Evolutionary conservation across 2,329 filamentous ascomycete genomes (phyloP), one percentile per base, ranked within the genome.

Genomic region (Truncatella angustata): DNA sequence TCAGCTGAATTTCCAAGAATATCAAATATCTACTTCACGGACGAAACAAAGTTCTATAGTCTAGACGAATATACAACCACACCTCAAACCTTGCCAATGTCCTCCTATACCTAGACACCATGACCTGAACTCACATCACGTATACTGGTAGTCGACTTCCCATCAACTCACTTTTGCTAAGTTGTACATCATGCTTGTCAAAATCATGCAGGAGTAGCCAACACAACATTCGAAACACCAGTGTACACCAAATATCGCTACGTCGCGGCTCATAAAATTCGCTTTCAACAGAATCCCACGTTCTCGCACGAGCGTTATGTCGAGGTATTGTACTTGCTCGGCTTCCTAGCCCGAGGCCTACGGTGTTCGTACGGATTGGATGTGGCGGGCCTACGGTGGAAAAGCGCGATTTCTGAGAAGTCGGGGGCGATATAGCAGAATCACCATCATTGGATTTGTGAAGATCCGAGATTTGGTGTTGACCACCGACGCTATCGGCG

Each of bases 191-290:
- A 53, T 73, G 70, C 60, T 77, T 78, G 61, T 80, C 70, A 49
- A 83, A 82, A 57, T 83, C 78, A 58, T 84, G 79, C 54, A 83
- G 64, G 65, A 78, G 70, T 49, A 82, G 63, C 81, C 79, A 82
- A 60, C 79, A 82, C 21, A 82, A 69, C 80, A 82, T 83, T 23
- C 79, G 67, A 55, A 82, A 79, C 4, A 82, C 70, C 16, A 83
- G 65, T 6, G 74, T 76, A 57, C 77, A 78, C 79, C 79, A 82
- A n/a, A 81, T 73, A 6, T 73, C 70, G n/a, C 61, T 61, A 1
- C 63, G 63, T 20, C 45, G 45, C 20, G 28, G 23, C 26, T 46
- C 43, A 32, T 30, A 46, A 12, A 57, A 48, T 35, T 56, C 51
- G 21, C 30, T 56, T 50, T 32, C 52, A 49, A 16, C 55, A 59